These are phyloP conservation scores for Leptomonas pyrrhocoris DNA, from an alignment of 208 protist genomes.

Conservation along the genomic window DNA sequence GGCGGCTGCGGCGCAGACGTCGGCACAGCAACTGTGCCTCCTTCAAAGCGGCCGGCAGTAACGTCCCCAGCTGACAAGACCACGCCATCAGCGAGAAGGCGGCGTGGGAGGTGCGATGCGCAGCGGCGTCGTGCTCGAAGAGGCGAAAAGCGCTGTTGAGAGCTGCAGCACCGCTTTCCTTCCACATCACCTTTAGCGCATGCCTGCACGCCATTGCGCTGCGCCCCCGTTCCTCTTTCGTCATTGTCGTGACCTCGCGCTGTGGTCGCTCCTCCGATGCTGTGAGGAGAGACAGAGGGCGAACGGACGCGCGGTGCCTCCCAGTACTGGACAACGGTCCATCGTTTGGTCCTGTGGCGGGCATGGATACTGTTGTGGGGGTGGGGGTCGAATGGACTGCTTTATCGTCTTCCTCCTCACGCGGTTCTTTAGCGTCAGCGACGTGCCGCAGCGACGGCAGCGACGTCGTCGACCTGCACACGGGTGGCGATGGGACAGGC, in stretches of 20 bases:
- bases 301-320: background rate
- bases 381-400: background rate
- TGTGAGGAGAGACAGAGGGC: slow-evolving; percentile 2
- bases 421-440: too few relatives aligned
- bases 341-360: background rate
- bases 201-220: slow-evolving; percentile 33
- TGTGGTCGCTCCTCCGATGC: background rate
- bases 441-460: too few relatives aligned
- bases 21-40: slow-evolving; percentile 17
- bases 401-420: too few relatives aligned
- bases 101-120: slow-evolving; percentile 34
- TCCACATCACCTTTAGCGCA: slow-evolving; percentile 53
- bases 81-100: slow-evolving; percentile 65
- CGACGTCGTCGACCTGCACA: too few relatives aligned
- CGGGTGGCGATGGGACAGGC: background rate
- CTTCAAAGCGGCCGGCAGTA: slow-evolving; percentile 34
- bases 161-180: slow-evolving; percentile 43
- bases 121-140: slow-evolving; percentile 54
- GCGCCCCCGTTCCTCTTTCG: background rate
- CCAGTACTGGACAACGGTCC: background rate
- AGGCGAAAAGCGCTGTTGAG: slow-evolving; percentile 31
- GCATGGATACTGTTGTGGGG: background rate
- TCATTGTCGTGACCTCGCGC: background rate
- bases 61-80: slow-evolving; percentile 49
- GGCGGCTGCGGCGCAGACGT: slow-evolving; percentile 12